A percentile compares a stretch with the other conserved stretches of the same genome.
Evolutionary conservation across 169 alveolate genomes (phyloP).

Genomic region (Cryptosporidium canis): DNA sequence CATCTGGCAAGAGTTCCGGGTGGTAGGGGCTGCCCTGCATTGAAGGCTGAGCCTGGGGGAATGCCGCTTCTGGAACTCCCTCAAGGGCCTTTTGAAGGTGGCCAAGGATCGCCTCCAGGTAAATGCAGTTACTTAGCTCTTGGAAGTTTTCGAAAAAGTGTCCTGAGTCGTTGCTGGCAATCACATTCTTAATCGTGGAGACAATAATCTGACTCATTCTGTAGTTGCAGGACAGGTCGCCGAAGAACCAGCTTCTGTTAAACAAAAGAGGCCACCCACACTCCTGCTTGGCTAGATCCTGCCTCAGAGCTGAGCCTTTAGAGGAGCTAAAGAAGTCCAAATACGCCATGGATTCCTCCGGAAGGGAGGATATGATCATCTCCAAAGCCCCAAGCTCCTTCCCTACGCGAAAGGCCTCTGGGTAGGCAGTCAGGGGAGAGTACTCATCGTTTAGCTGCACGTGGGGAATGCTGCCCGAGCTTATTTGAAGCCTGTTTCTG

Average conservation of each 20-base stretch:
- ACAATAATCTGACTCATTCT: background rate
- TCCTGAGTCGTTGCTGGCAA: background rate
- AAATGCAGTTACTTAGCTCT: background rate
- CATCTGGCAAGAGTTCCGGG: background rate
- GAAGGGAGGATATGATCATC: background rate
- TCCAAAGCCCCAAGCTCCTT: background rate
- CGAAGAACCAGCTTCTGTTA: slow-evolving; percentile 6
- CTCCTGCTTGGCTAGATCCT: background rate
- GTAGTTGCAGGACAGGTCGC: background rate
- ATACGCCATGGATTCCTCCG: slow-evolving; percentile 10
- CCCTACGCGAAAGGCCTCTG: slow-evolving; percentile 7
- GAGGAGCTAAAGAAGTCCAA: background rate
- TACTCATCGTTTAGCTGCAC: slow-evolving; percentile 50
- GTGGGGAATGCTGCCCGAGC: slow-evolving; percentile 59
- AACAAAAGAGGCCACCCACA: slow-evolving; percentile 30
- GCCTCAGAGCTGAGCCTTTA: background rate
- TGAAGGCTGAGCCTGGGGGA: background rate
- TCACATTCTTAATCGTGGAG: slow-evolving; percentile 12
- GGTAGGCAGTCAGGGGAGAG: slow-evolving; percentile 15
- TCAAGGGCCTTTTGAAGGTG: background rate
- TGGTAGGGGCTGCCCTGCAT: background rate
- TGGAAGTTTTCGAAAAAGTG: background rate
- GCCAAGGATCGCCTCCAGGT: background rate
- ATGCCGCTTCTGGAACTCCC: background rate
- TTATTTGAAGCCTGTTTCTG: background rate